A percentile compares a stretch with the other conserved stretches of the same genome.
Conservation (phyloP, 2,329 filamentous ascomycete genomes). For the Cytospora schulzeri region DNA sequence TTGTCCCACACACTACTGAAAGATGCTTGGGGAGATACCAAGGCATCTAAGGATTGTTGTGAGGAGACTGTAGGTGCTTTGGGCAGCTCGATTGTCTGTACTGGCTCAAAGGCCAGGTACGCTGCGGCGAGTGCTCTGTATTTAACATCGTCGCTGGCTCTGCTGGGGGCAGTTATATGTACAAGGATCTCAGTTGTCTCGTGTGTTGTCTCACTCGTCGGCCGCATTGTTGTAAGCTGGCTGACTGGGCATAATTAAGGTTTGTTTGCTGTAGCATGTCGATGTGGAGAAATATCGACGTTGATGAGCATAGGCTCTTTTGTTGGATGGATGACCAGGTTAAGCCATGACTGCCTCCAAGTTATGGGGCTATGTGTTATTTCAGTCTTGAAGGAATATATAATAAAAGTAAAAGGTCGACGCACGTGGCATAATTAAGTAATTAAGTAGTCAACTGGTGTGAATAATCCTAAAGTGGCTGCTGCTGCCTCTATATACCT, state of each 20-base stretch:
- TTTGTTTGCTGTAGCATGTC: not conserved
- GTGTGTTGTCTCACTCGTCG: conserved; percentile 35
- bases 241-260: too few relatives aligned
- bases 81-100: conserved; percentile 24
- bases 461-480: too few relatives aligned
- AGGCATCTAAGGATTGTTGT: not conserved
- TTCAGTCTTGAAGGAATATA: too few relatives aligned
- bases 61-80: conserved; percentile 2
- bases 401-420: too few relatives aligned
- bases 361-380: too few relatives aligned
- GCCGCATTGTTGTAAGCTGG: conserved; percentile 28
- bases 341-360: too few relatives aligned
- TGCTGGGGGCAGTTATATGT: conserved; percentile 56
- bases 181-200: conserved; percentile 57
- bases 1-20: conserved; percentile 38
- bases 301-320: too few relatives aligned
- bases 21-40: conserved; percentile 35
- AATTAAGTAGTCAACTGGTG: too few relatives aligned
- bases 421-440: too few relatives aligned
- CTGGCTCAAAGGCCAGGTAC: conserved; percentile 52
- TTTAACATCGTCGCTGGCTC: conserved; percentile 47
- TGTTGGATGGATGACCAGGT: not conserved
- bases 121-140: conserved; percentile 54
- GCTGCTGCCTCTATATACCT: too few relatives aligned
- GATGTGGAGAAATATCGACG: not conserved